A percentile compares a stretch with the other conserved stretches of the same genome.
phyloP scores from a whole-genome alignment of 2,329 filamentous ascomycete genomes.

The Aspergillus novoparasiticus region DNA sequence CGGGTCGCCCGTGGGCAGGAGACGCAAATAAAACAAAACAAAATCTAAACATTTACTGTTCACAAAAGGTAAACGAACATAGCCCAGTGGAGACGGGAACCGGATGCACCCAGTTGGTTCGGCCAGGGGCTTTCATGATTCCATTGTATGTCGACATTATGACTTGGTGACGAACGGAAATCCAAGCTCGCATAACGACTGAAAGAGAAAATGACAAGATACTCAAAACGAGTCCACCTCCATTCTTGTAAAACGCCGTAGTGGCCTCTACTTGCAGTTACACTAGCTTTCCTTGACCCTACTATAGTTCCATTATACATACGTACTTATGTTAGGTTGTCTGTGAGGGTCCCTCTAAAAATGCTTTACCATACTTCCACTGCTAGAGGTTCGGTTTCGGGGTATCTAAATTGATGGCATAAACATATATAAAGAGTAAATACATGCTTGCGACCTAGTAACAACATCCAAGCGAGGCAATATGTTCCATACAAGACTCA shows the following conservation, averaged over 20 bases:
- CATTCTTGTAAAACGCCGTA: background rate
- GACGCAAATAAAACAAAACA: slow-evolving; percentile 19
- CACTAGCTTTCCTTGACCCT: background rate
- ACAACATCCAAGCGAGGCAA: background rate
- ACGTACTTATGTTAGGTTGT: background rate
- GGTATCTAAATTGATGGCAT: background rate
- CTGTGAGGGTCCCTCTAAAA: background rate
- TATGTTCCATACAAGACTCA: slow-evolving; percentile 27
- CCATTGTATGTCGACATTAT: slow-evolving; percentile 3
- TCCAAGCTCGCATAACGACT: slow-evolving; percentile 5
- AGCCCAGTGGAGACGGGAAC: background rate
- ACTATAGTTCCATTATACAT: background rate
- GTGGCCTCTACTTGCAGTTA: background rate
- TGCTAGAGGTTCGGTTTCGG: background rate
- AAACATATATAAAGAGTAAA: background rate
- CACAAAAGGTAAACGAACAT: slow-evolving; percentile 4
- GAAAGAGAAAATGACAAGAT: slow-evolving; percentile 11
- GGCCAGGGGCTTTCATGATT: background rate
- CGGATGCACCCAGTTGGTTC: background rate
- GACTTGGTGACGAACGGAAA: background rate
- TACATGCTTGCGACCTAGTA: background rate
- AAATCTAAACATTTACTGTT: slow-evolving; percentile 16
- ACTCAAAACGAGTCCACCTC: background rate
- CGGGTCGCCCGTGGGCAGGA: slow-evolving; percentile 15
- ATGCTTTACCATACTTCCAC: background rate